A percentile compares a stretch with the other conserved stretches of the same genome.
Conservation (phyloP, 108 stramenopile genomes). For the Licmophora abbreviata region DNA sequence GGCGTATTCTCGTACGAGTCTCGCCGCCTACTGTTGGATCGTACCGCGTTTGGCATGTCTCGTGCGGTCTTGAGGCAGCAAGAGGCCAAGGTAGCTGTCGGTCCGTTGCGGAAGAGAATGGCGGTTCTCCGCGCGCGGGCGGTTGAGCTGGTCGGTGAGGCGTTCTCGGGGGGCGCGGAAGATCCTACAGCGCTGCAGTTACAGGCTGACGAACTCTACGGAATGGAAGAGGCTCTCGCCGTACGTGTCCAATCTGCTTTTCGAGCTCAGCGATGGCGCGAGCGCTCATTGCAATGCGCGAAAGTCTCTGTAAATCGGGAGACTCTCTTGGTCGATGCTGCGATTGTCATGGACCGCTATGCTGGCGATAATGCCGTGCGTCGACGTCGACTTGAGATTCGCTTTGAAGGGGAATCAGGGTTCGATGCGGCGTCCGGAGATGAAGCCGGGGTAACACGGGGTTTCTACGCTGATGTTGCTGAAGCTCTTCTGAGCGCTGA, state of each 20-base stretch:
- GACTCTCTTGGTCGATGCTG: constrained; percentile 25
- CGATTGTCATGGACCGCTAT: constrained; percentile 28
- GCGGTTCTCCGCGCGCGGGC: constrained; percentile 36
- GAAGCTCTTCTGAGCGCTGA: constrained; percentile 26
- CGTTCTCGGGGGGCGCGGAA: constrained; percentile 46
- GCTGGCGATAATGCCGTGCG: constrained; percentile 11
- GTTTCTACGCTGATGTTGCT: constrained; percentile 51
- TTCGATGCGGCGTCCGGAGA: constrained; percentile 47
- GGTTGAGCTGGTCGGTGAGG: constrained; percentile 41
- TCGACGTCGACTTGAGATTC: constrained; percentile 32
- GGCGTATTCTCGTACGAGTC: constrained; percentile 36
- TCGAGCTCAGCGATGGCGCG: constrained; percentile 32
- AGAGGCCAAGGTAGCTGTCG: constrained; percentile 38
- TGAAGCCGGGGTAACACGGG: constrained; percentile 48
- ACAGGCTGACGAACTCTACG: constrained; percentile 49
- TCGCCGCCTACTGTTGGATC: constrained; percentile 23
- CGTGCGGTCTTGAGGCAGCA: constrained; percentile 31
- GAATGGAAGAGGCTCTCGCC: constrained; percentile 52
- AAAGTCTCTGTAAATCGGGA: constrained; percentile 34
- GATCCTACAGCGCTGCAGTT: constrained; percentile 47
- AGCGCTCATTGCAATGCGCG: constrained; percentile 33
- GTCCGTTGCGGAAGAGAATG: constrained; percentile 32
- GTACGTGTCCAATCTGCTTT: constrained; percentile 28
- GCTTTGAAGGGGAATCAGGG: constrained; percentile 48
- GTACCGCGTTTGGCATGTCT: constrained; percentile 40